These are phyloP conservation scores for Postia placenta DNA, from an alignment of 768 basidiomycete species.

Conservation along the genomic window DNA sequence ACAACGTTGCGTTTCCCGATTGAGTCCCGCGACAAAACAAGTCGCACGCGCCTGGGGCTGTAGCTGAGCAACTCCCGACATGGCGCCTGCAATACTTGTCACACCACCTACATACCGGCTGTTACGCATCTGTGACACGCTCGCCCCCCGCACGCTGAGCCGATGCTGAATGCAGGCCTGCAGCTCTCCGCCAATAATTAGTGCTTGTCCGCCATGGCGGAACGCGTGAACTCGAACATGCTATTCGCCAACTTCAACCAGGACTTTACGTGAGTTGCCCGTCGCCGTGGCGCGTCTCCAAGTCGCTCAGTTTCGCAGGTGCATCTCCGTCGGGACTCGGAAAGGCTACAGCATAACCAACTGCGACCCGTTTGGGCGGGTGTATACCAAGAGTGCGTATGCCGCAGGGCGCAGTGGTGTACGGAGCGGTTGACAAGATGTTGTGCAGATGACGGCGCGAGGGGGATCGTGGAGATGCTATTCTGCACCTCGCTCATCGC, in stretches of 20 bases:
- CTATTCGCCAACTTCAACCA: conserved; percentile 97
- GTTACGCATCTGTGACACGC: too few species aligned
- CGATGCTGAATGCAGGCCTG: too few species aligned
- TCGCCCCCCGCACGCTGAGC: too few species aligned
- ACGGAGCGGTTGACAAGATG: neutral
- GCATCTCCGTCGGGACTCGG: conserved; percentile 90
- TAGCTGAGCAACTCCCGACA: too few species aligned
- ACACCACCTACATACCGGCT: too few species aligned
- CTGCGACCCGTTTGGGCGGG: conserved; percentile 95
- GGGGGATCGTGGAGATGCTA: conserved; percentile 97
- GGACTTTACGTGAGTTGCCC: conserved; percentile 74
- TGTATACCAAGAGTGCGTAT: conserved; percentile 87
- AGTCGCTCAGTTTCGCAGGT: conserved; percentile 38
- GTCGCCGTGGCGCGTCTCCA: neutral
- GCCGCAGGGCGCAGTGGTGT: neutral
- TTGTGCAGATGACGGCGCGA: conserved; percentile 77
- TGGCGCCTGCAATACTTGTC: too few species aligned
- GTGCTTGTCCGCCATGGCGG: conserved; percentile 29
- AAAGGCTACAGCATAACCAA: conserved; percentile 97
- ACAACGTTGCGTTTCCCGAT: too few species aligned
- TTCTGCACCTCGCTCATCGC: conserved; percentile 99
- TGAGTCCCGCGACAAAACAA: too few species aligned
- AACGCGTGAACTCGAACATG: conserved; percentile 44
- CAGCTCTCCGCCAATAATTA: too few species aligned
- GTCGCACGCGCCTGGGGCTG: too few species aligned